Base-by-base conservation (phyloP, 345 rosid species). In the Bruguiera gymnorhiza region DNA sequence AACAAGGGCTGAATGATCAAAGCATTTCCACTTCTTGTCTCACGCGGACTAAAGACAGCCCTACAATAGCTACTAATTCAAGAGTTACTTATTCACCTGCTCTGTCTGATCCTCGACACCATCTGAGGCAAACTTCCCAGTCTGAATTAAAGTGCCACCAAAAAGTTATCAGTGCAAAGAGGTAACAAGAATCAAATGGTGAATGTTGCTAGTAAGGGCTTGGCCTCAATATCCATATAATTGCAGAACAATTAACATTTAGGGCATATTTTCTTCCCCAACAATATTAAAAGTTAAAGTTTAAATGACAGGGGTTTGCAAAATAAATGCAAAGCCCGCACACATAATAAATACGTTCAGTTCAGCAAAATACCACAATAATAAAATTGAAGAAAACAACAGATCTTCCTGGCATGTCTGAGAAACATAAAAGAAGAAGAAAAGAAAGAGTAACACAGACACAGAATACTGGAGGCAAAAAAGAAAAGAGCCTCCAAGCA, bases 61-160 rank as follows among this genome's bases (percentile, higher is more conserved):
- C 19, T 46, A 21, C 59, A 39, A 20, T 51, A 21, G 1, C 39
- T 5, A 20, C 15, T 63, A 70, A 6, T 6, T 50, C 36, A 70
- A 30, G 51, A 24, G 32, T 18, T 29, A 65, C 68, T 39, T 59
- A n/a, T 67, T 81, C 78, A 93, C 97, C 93, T 90, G 97, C 67
- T 86, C 96, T 13, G 93, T 89, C 77, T 93, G 98, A 72, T 83
- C 97, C 78, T 89, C 97, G 20, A 93, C 79, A 30, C 46, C 50
- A 31, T 87, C 93, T 0, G 97, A 89, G 66, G 86, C 71, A 60
- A 93, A 87, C 74, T 90, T 78, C 37, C 97, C 92, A 63, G 98
- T 89, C 96, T 92, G 78, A 34, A 82, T 4, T 60, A 32, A 72
- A 73, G 67, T 24, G 31, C 52, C 48, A 70, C 19, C 53, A 50